A percentile compares a stretch with the other conserved stretches of the same genome.
These are phyloP conservation scores for Aphanomyces stellatus DNA, from an alignment of 352 stramenopile genomes.

Conservation along the genomic window DNA sequence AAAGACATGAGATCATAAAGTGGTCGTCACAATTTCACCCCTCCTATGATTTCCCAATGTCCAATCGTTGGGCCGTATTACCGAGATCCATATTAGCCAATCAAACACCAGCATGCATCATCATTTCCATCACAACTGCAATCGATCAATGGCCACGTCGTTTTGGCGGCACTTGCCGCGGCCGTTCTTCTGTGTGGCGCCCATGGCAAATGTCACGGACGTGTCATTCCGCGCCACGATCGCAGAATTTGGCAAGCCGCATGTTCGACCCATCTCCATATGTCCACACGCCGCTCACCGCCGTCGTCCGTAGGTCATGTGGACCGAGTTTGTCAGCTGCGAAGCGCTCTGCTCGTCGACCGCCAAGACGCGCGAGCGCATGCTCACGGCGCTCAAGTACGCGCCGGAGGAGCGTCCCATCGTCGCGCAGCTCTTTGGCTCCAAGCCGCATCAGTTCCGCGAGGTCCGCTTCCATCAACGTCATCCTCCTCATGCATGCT, in stretches of 20 bases:
- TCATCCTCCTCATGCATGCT: neutral
- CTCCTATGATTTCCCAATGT: neutral
- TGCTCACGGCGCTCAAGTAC: conserved; percentile 74
- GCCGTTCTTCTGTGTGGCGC: conserved; percentile 72
- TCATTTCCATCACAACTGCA: neutral
- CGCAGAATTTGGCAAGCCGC: conserved; percentile 65
- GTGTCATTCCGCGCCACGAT: conserved; percentile 61
- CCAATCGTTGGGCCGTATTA: neutral
- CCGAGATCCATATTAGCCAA: neutral
- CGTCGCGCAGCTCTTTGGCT: conserved; percentile 76
- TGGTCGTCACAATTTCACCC: neutral
- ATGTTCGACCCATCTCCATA: conserved; percentile 19
- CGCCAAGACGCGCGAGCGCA: conserved; percentile 42
- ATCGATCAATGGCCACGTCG: neutral
- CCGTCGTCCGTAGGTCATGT: conserved; percentile 38
- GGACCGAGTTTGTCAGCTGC: conserved; percentile 82
- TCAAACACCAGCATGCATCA: neutral
- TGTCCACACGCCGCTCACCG: neutral
- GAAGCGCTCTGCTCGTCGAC: conserved; percentile 61
- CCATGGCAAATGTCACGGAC: conserved; percentile 81
- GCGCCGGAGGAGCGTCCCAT: conserved; percentile 59
- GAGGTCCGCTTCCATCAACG: conserved; percentile 30
- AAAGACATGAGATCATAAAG: neutral
- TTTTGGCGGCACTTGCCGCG: conserved; percentile 59
- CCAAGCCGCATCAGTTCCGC: conserved; percentile 80